Base-by-base conservation (phyloP, 768 basidiomycete genomes). In the Chalciporus piperatus region DNA sequence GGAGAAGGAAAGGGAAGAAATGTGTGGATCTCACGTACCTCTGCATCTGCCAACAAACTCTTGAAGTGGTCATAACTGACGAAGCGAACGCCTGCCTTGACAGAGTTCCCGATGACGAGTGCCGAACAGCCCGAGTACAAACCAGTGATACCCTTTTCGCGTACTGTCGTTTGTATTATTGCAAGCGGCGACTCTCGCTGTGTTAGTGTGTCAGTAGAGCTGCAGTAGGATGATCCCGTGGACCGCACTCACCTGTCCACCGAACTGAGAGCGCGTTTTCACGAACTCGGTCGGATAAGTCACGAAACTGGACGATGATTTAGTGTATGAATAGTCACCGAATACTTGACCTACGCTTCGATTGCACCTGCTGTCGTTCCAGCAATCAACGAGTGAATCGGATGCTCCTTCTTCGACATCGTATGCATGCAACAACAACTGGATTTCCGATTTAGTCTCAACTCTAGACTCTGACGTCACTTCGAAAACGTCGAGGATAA, bases 1-100 rank as follows among this genome's bases (percentile, higher is more conserved):
- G 7, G 20, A 25, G 14, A 25, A n/a, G n/a, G 3, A 22, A 22
- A 22, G 22, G 22, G 2, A 22, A 22, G 52, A 35, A 2, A 17
- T 19, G 17, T 3, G 13, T 22, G 16, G 8, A 22, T 30, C 28
- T 30, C 28, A 64, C 77, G 62, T 61, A 93, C 95, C 76, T 98
- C 77, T 6, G 83, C 62, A 68, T 98, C 93, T 40, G 88, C 89
- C 41, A 99, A 67, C 61, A 84, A 69, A 25, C 75, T 71, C 73
- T 98, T 98, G 75, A 94, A 95, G 65, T 87, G 79, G 66, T 98
- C 95, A 71, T 99, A 99, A 59, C 85, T 88, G 50, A 97, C 81
- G 69, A 99, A 99, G 39, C 97, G 79, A 33, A 99, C 95, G 4
- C 95, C 97, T 1, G 97, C 97, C 74, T 99, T 99, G 59, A 83